Evolutionary conservation across 805 yeast species (phyloP).

Genomic region (Sporopachydermia quercuum): DNA sequence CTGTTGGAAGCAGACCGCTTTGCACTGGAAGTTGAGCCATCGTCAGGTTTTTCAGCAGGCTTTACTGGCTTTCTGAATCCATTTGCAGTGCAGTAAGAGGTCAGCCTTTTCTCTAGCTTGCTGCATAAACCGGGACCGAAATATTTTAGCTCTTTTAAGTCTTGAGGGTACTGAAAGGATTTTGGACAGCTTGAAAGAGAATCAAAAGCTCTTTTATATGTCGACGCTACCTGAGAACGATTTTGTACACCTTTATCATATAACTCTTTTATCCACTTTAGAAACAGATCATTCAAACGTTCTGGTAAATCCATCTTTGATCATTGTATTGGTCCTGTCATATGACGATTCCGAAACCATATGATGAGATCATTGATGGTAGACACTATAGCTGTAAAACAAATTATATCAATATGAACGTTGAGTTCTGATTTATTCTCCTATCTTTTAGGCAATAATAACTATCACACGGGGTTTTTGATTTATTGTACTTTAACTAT

Average conservation of each 20-base stretch:
- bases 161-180: constrained; percentile 37
- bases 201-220: constrained; percentile 42
- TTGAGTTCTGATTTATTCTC: too few relatives aligned
- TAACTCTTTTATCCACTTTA: constrained; percentile 44
- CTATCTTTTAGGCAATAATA: too few relatives aligned
- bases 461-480: too few relatives aligned
- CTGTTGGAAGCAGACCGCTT: neutral
- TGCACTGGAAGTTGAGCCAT: too few relatives aligned
- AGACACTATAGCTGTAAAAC: too few relatives aligned
- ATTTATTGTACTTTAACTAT: too few relatives aligned
- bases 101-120: constrained; percentile 30
- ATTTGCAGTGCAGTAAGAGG: constrained; percentile 39
- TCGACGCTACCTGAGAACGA: constrained; percentile 36
- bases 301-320: constrained; percentile 25
- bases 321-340: too few relatives aligned
- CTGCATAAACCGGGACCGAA: constrained; percentile 61
- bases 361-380: too few relatives aligned
- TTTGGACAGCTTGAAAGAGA: constrained; percentile 30
- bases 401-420: too few relatives aligned
- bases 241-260: constrained; percentile 28
- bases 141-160: constrained; percentile 42
- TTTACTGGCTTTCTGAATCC: constrained; percentile 30
- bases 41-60: constrained; percentile 11
- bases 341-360: too few relatives aligned
- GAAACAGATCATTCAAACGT: constrained; percentile 37